Evolutionary conservation across 176 grass and related monocot species (phyloP), one percentile per base, ranked within the genome.

Genomic region (Oryza meyeriana): DNA sequence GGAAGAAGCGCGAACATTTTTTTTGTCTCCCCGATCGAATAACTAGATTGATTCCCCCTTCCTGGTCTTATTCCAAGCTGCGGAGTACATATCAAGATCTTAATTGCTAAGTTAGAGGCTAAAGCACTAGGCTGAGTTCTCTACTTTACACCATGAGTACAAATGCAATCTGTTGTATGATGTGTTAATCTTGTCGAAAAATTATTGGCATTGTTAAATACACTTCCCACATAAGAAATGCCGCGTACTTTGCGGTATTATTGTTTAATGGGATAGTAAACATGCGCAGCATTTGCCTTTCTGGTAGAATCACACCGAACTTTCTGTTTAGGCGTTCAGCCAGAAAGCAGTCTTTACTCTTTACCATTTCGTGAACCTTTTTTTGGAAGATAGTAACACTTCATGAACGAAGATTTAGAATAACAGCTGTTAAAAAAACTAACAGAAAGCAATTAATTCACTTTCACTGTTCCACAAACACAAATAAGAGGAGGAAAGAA

Each of bases 61-160:
- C 59, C 58, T 75, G 50, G 68, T 83, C 39, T 69, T 90, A 62
- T 90, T 86, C 79, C 65, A 38, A 83, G 74, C 16, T 52, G 14
- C 7, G 62, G 36, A 33, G 84, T 69, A 79, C 48, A 69, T 61
- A 83, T 74, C 25, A 10, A 63, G 74, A 83, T 66, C 75, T 79
- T 79, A 83, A 69, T 69, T 79, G 84, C 78, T 82, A 74, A 79
- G 83, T 52, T 81, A 81, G 83, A 73, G 5, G 10, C 29, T 20
- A 83, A 78, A 83, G 84, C 75, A 79, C 27, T 42, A 50, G 35
- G 20, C 59, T 62, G 45, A 66, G 45, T 78, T 81, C n/a, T 66
- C 44, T 67, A 18, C 74, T 73, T 67, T 83, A 84, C 59, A 78
- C 27, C 72, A 34, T 84, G 44, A 83, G 66, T 2, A 44, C 34